Evolutionary conservation across 257 asterid species (phyloP), one percentile per base, ranked within the genome.

Genomic region (Euphrasia confusa): DNA sequence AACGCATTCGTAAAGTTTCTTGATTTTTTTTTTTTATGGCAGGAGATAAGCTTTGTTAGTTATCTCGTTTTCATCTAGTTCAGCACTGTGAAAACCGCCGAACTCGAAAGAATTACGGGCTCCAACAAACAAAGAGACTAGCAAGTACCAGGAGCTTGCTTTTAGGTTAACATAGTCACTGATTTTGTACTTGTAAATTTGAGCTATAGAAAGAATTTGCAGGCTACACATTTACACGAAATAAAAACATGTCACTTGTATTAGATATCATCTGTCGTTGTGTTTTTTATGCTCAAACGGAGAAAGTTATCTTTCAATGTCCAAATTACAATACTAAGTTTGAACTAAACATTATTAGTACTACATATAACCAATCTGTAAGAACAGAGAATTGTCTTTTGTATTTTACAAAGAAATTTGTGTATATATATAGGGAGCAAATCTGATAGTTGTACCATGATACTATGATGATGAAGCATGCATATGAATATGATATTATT

Each of bases 401-500:
- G 2, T 28, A 28, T 28, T 28, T 28, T 1, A 28, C 32, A 28
- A 28, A 27, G 30, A 28, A 2, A 1, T 28, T 3, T 28, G 33
- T 30, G 4, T 33, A 5, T 44, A 2, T 10, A 11, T 12, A 44
- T 39, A 52, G 78, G 66, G 62, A 63, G 64, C 70, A 74, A 74
- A 70, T 74, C 75, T 66, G 14, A 26, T 55, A 11, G 61, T 35
- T 48, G 73, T 60, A 68, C 74, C 68, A 18, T 40, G 24, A 28
- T 18, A n/a, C n/a, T n/a, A n/a, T n/a, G 24, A 21, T 21, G 24
- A 21, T 21, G 24, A 21, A 21, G 24, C 24, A 21, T 21, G 64
- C 60, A 67, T 48, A 27, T n/a, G 65, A 42, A 35, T 45, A 26
- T 52, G n/a, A n/a, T n/a, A n/a, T n/a, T n/a, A n/a, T n/a, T n/a